Base-by-base conservation (phyloP, 2,329 filamentous ascomycete species). In the Calonectria leucothoes region DNA sequence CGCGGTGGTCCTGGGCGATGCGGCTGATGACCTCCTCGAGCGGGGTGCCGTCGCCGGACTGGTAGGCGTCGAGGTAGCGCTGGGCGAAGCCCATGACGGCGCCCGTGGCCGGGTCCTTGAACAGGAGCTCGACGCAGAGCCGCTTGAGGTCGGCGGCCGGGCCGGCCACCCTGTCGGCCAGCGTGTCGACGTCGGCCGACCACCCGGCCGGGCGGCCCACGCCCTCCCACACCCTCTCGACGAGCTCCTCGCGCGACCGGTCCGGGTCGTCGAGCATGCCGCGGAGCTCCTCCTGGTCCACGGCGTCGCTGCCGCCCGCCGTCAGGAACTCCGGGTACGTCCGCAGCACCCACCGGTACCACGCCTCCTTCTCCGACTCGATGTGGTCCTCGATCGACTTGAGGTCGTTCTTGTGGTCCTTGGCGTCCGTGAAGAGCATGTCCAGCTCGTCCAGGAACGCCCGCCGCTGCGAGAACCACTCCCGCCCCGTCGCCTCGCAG, bases 391-490 rank as follows among this genome's bases (percentile, higher is more conserved):
- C 89, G 49, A 91, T 86, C 23, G 80, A 82, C 51, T 84, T 82
- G 15, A 90, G 81, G 66, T 85, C 84, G n/a, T 84, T 79, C 55
- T 85, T 85, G 75, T 85, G 82, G 20, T 84, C 82, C 75, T 85
- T 87, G 66, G 87, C 88, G 65, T 88, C 86, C 6, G 87, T 81
- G 74, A 91, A 87, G 57, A 90, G 78, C 57, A 81, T 81, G 73
- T 89, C 87, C 14, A 91, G 83, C 69, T 89, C 88, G 66, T 85
- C 83, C 27, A 90, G 82, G 72, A 91, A 90, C 10, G 83, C 82
- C 35, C 83, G 83, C 37, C 89, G 83, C 57, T 86, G 85, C 3
- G 87, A 84, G 79, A 91, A 91, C 90, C 90, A 91, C 78, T 90
- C 88, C 25, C 77, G 80, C 23, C 82, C 82, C 51, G 79, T 72